Percentiles rank a stretch among this genome's conserved stretches.
phyloP scores from a whole-genome alignment of 495 filamentous ascomycete species.

The Hyaloscypha variabilis region DNA sequence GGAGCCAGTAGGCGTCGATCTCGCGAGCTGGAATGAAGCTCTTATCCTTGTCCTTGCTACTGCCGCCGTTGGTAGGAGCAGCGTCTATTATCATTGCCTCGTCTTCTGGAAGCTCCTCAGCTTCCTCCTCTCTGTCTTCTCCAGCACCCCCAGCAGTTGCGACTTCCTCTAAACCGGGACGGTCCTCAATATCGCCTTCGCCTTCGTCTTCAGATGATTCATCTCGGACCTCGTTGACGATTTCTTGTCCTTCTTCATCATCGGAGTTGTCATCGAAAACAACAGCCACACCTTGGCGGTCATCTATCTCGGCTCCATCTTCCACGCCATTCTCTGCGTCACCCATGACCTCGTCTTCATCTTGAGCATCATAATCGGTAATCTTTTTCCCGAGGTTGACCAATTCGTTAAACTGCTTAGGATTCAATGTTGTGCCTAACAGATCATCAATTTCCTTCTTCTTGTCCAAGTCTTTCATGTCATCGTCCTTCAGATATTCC shows the following conservation, averaged over 20 bases:
- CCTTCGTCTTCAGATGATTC: conserved; percentile 77
- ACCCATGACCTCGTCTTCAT: conserved; percentile 91
- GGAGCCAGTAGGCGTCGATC: conserved; percentile 97
- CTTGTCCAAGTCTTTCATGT: conserved; percentile 97
- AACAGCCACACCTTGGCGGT: conserved; percentile 94
- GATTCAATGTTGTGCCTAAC: conserved; percentile 75
- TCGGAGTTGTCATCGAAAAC: conserved; percentile 95
- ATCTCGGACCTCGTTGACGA: conserved; percentile 80
- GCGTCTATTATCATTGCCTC: conserved; percentile 86
- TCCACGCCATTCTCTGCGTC: conserved; percentile 59
- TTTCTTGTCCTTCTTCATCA: conserved; percentile 76
- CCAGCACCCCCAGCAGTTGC: conserved; percentile 55
- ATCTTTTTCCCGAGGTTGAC: conserved; percentile 98
- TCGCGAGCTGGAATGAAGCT: conserved; percentile 75
- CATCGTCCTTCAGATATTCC: conserved; percentile 91
- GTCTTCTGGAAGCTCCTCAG: conserved; percentile 49
- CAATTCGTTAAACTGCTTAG: conserved; percentile 95
- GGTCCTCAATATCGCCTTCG: conserved; percentile 54
- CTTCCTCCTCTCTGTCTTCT: conserved; percentile 55
- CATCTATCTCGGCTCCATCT: conserved; percentile 72
- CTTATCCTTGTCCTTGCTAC: conserved; percentile 52
- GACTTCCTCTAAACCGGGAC: conserved; percentile 49
- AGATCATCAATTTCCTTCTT: conserved; percentile 97
- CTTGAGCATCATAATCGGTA: conserved; percentile 96
- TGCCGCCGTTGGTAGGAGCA: conserved; percentile 33